Evolutionary conservation across 78 protist genomes (phyloP).

Genomic region (Andalucia godoyi): DNA sequence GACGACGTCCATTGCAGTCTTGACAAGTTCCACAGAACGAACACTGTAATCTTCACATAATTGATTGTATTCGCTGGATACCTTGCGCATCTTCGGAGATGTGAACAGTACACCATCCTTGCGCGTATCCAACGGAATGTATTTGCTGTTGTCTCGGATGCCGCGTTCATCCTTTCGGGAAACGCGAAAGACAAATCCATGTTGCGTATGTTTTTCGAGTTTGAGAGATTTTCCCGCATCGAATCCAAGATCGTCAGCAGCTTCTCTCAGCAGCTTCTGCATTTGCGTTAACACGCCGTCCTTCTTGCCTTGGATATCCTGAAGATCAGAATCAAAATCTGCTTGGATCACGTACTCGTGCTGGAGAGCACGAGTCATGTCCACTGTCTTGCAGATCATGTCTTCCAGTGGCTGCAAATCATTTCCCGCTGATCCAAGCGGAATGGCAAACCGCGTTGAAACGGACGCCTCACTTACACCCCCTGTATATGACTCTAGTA

Average conservation of each 20-base stretch:
- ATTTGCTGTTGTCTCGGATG: conserved; percentile 13
- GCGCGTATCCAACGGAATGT: conserved; percentile 7
- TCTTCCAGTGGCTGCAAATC: conserved; percentile 1
- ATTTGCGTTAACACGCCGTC: background rate
- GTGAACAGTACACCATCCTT: conserved; percentile 65
- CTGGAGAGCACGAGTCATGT: conserved; percentile 32
- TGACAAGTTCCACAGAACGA: background rate
- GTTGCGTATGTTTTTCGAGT: conserved; percentile 15
- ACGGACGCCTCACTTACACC: background rate
- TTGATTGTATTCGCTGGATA: conserved; percentile 10
- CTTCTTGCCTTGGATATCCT: background rate
- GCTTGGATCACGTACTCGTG: conserved; percentile 67
- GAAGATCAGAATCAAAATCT: conserved; percentile 36
- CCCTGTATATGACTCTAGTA: background rate
- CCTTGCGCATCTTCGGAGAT: too few species aligned
- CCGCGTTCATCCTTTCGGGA: conserved; percentile 38
- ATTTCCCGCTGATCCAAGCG: background rate
- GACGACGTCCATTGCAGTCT: conserved; percentile 5
- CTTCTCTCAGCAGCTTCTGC: background rate
- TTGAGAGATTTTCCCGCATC: conserved; percentile 18
- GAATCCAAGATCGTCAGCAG: background rate
- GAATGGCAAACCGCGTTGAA: background rate
- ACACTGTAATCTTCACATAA: background rate
- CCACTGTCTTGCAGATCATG: conserved; percentile 68
- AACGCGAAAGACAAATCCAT: conserved; percentile 25